Evolutionary conservation across 2,329 filamentous ascomycete species (phyloP).

Genomic region (Pyricularia grisea): DNA sequence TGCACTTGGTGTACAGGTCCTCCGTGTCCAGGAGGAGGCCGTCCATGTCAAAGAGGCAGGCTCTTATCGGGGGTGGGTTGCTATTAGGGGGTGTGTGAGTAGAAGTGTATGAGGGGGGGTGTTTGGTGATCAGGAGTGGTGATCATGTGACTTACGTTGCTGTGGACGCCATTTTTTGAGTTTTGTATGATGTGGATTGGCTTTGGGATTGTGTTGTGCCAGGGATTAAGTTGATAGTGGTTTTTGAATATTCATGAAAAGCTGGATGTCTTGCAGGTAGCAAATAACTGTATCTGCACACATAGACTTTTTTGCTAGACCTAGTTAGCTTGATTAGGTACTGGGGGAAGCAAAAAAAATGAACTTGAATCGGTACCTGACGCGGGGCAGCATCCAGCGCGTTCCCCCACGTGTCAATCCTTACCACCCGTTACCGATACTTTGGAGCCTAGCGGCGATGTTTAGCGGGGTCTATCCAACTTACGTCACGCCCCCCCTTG

Average conservation of each 20-base stretch:
- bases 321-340: not conserved
- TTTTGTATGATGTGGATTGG: not conserved
- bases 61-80: conserved; percentile 58
- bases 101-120: conserved; percentile 2
- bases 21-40: conserved; percentile 91
- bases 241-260: not conserved
- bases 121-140: too few species aligned
- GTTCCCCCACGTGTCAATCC: not conserved
- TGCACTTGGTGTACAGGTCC: conserved; percentile 75
- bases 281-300: not conserved
- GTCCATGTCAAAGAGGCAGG: conserved; percentile 98
- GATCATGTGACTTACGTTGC: not conserved
- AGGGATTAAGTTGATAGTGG: not conserved
- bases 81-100: not conserved
- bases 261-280: not conserved
- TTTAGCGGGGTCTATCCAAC: not conserved
- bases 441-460: not conserved
- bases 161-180: not conserved
- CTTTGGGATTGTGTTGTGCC: too few species aligned
- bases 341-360: not conserved
- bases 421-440: not conserved
- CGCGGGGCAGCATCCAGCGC: not conserved
- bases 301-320: not conserved
- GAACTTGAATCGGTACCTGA: not conserved
- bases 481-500: not conserved